Base-by-base conservation (phyloP, 2,329 filamentous ascomycete genomes). In the Hypoxylon sp. region DNA sequence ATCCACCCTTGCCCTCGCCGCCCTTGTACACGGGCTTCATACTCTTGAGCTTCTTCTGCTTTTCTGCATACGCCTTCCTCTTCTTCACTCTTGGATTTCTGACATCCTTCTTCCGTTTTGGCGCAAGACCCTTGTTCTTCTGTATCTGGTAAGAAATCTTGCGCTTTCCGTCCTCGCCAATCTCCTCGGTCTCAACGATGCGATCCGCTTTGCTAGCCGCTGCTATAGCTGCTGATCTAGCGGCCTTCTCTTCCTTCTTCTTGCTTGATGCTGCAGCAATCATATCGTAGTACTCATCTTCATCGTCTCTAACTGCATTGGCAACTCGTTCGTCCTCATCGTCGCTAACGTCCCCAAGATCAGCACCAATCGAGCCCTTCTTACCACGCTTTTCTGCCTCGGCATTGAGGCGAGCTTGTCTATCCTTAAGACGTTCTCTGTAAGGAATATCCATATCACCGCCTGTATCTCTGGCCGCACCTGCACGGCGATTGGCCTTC, bases 1-100 rank as follows among this genome's bases (percentile, higher is more conserved):
- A 99, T 59, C 94, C 92, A 76, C 94, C 92, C 77, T 88, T 89
- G 74, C 92, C 90, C 83, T 97, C 90, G 69, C 93, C 92, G 73
- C 93, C 93, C 81, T 94, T 93, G 84, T 94, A 98, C 13, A 93
- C 86, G 8, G 92, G 88, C 84, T 92, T 93, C 84, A 94, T 93
- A 78, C 92, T 95, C 76, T 89, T 90, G 78, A 98, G 82, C 87
- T 98, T 98, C 92, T 98, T 98, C 88, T 95, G 92, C 87, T 97
- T 98, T 81, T 94, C 92, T 78, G 97, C 94, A 80, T 90, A 99
- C 89, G 94, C 94, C 89, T 94, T 94, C 82, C 94, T 90, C 91
- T 98, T 98, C 91, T 98, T 99, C 72, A 98, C 95, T 80, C 96
- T 87, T 37, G 96, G 94, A 83, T 99, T 99, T 71, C 95, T 87